A percentile compares a stretch with the other conserved stretches of the same genome.
These are phyloP conservation scores for Alnus glutinosa DNA, from an alignment of 306 rosid species.

Conservation along the genomic window DNA sequence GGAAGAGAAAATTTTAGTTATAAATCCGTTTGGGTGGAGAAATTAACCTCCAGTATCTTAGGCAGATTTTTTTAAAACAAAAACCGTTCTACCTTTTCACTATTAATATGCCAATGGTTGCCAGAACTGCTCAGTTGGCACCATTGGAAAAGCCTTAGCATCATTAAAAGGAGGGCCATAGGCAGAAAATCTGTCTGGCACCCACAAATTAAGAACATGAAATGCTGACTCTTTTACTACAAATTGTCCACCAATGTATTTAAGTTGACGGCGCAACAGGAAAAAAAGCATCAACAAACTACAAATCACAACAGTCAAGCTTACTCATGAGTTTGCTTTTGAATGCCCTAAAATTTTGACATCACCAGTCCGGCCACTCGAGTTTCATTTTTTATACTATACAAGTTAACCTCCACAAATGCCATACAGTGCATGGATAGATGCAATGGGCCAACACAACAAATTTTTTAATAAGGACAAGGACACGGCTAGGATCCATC, in stretches of 20 bases:
- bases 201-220: not conserved
- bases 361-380: not conserved
- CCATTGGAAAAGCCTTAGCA: not conserved
- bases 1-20: conserved; percentile 20
- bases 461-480: not conserved
- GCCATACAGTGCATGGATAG: not conserved
- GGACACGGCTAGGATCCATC: not conserved
- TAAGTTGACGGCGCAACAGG: not conserved
- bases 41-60: not conserved
- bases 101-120: conserved; percentile 1
- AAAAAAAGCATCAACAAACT: not conserved
- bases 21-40: not conserved
- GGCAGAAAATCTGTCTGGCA: not conserved
- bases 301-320: not conserved
- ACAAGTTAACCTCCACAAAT: not conserved
- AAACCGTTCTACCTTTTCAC: not conserved
- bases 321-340: not conserved
- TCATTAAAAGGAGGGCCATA: not conserved
- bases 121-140: conserved; percentile 8
- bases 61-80: not conserved
- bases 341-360: not conserved
- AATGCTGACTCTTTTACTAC: not conserved
- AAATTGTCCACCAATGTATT: not conserved
- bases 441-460: not conserved
- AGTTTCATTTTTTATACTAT: not conserved